Evolutionary conservation across 2,329 filamentous ascomycete genomes (phyloP).

Genomic region (Colletotrichum truncatum): DNA sequence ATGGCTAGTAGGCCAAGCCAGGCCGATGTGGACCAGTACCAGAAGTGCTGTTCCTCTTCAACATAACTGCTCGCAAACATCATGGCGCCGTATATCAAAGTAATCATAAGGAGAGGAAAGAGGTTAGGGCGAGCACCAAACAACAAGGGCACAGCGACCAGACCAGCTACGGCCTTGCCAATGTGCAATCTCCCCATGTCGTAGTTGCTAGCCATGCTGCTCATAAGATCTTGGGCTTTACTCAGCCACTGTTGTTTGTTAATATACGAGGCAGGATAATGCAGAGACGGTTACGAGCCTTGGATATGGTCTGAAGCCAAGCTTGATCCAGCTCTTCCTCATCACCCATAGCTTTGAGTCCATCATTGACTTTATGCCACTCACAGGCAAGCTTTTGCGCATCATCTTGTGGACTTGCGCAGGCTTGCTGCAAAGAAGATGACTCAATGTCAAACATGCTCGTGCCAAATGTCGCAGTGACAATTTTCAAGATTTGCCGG

Average conservation of each 20-base stretch:
- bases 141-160: conserved; percentile 18
- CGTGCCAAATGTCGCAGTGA: conserved; percentile 74
- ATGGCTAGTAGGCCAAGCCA: conserved; percentile 70
- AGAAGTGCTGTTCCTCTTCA: conserved; percentile 98
- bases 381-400: conserved; percentile 73
- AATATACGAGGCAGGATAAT: background rate
- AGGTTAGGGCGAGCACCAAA: conserved; percentile 35
- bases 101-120: conserved; percentile 58
- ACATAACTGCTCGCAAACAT: conserved; percentile 99
- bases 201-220: conserved; percentile 92
- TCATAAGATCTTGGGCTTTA: conserved; percentile 81
- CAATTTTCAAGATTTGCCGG: conserved; percentile 79
- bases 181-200: conserved; percentile 70
- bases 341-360: conserved; percentile 24
- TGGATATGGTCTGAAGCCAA: conserved; percentile 54
- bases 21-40: conserved; percentile 87
- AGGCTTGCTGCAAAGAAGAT: conserved; percentile 33
- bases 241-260: conserved; percentile 66
- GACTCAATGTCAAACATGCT: conserved; percentile 50
- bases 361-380: conserved; percentile 61
- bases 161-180: conserved; percentile 50
- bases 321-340: conserved; percentile 42
- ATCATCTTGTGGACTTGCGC: conserved; percentile 49
- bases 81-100: conserved; percentile 77
- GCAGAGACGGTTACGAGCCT: conserved; percentile 40